Percentiles rank a stretch among this genome's conserved stretches.
phyloP scores from a whole-genome alignment of 345 rosid genomes.

The Lenwebbia sp. region DNA sequence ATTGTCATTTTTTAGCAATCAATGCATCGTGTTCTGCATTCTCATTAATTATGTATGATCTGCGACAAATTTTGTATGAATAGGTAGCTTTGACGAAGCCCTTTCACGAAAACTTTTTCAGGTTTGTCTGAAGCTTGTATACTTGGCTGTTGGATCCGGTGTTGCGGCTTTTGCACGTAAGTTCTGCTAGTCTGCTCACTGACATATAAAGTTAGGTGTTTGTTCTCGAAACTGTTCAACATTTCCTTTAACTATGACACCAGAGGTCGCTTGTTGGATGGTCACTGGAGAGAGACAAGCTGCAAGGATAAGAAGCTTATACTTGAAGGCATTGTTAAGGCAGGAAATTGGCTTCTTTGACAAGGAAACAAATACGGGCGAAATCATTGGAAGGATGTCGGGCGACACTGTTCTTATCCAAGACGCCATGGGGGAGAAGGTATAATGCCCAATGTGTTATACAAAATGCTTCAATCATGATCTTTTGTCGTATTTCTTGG shows the following conservation, averaged over 20 bases:
- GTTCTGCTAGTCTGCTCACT: not conserved
- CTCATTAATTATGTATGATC: not conserved
- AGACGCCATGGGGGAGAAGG: conserved; percentile 49
- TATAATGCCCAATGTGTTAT: not conserved
- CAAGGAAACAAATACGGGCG: conserved; percentile 34
- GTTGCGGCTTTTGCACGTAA: conserved; percentile 66
- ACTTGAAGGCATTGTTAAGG: conserved; percentile 30
- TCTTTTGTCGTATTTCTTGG: not conserved
- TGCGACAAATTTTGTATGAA: not conserved
- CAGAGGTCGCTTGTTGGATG: conserved; percentile 52
- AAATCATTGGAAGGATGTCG: conserved; percentile 41
- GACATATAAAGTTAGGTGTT: not conserved
- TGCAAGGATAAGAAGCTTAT: conserved; percentile 25
- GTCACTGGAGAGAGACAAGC: conserved; percentile 45
- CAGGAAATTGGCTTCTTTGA: conserved; percentile 45
- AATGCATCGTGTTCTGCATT: too few relatives aligned
- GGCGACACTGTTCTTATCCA: conserved; percentile 45
- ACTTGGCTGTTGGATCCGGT: conserved; percentile 48
- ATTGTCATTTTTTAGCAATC: not conserved
- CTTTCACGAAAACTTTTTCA: conserved; percentile 1
- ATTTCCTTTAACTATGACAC: not conserved
- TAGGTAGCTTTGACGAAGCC: not conserved
- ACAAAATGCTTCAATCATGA: not conserved
- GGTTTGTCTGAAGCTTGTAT: conserved; percentile 60
- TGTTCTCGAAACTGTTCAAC: not conserved